Percentiles rank a stretch among this genome's conserved stretches.
These are phyloP conservation scores for Lachnellula hyalina DNA, from an alignment of 2,329 filamentous ascomycete species.

Conservation along the genomic window DNA sequence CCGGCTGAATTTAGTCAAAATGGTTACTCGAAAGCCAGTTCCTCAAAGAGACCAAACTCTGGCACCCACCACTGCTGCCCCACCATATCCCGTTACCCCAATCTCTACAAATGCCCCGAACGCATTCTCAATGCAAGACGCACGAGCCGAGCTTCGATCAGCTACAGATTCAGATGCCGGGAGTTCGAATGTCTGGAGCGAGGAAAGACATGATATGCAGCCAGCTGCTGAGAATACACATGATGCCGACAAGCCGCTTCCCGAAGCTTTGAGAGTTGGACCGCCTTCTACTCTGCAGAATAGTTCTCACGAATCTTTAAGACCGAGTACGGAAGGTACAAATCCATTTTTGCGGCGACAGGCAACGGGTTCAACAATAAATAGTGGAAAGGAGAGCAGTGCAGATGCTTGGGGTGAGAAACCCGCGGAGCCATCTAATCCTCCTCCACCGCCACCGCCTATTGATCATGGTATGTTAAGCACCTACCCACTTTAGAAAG, in stretches of 20 bases:
- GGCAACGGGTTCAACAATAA: conserved; percentile 9
- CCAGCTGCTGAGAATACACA: neutral
- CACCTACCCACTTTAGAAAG: neutral
- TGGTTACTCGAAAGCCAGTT: conserved; percentile 30
- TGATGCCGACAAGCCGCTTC: conserved; percentile 12
- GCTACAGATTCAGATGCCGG: conserved; percentile 15
- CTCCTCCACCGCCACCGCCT: conserved; percentile 15
- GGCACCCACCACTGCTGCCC: conserved; percentile 5
- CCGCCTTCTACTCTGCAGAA: conserved; percentile 19
- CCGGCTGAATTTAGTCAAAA: conserved; percentile 6
- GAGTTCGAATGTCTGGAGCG: conserved; percentile 22
- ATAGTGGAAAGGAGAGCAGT: conserved; percentile 23
- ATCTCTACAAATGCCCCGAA: conserved; percentile 7
- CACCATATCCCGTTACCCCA: conserved; percentile 26
- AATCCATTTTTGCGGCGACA: conserved; percentile 29
- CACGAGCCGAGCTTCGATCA: conserved; percentile 11
- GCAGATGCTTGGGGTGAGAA: conserved; percentile 26
- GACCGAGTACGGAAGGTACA: conserved; percentile 16
- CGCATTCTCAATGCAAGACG: conserved; percentile 15
- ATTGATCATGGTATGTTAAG: conserved; percentile 16
- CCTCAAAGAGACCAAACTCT: conserved; percentile 13
- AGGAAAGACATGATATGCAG: conserved; percentile 7
- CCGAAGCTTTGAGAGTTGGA: conserved; percentile 26
- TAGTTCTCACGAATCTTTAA: conserved; percentile 20
- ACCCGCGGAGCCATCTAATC: conserved; percentile 7